Conservation (phyloP, 371 early-diverging fungal species). For the Syncephalastrum racemosum region DNA sequence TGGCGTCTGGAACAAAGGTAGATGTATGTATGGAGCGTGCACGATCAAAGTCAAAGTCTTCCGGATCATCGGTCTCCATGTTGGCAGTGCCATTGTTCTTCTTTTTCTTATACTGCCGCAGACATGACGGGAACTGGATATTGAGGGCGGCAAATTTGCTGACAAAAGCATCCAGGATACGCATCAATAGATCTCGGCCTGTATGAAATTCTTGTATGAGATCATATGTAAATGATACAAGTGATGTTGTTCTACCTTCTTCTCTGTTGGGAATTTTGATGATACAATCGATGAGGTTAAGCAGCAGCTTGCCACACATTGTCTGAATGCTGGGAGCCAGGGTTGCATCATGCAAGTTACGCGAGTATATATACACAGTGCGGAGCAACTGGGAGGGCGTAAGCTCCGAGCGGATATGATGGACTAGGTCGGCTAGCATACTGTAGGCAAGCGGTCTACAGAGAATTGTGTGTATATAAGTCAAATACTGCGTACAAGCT, state of each 20-base stretch:
- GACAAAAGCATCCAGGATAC: constrained; percentile 83
- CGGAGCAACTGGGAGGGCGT: constrained; percentile 73
- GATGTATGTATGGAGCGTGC: constrained; percentile 78
- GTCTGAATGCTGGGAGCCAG: constrained; percentile 91
- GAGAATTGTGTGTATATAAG: background rate
- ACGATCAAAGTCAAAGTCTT: constrained; percentile 82
- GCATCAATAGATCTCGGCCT: constrained; percentile 81
- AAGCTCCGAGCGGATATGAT: constrained; percentile 88
- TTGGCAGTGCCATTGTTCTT: constrained; percentile 22
- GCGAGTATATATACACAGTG: constrained; percentile 87
- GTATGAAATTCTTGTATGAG: constrained; percentile 2
- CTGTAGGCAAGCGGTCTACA: constrained; percentile 86
- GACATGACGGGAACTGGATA: constrained; percentile 51
- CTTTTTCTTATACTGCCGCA: constrained; percentile 53
- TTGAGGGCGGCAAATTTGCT: constrained; percentile 78
- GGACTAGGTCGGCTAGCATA: constrained; percentile 94
- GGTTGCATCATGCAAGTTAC: constrained; percentile 86
- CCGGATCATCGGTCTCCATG: constrained; percentile 23
- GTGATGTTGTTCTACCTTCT: constrained; percentile 35
- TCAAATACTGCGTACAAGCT: background rate
- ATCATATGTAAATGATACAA: background rate
- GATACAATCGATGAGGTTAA: constrained; percentile 89
- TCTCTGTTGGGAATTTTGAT: constrained; percentile 65
- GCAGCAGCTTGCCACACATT: constrained; percentile 93
- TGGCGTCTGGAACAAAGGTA: constrained; percentile 58